Evolutionary conservation across 345 rosid genomes (phyloP).

Genomic region (Conringia planisiliqua): DNA sequence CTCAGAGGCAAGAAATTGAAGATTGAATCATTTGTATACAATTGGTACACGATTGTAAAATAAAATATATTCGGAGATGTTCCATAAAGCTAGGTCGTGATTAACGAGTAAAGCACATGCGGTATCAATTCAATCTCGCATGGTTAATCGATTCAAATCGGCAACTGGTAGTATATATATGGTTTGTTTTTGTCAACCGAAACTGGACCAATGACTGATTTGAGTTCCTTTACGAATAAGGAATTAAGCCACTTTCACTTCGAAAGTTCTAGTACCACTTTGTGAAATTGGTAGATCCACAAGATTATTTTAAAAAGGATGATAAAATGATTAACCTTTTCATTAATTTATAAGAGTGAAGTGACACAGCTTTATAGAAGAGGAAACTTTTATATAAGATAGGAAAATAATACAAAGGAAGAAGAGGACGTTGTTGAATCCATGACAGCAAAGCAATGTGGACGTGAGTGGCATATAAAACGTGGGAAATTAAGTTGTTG

Average conservation of each 20-base stretch:
- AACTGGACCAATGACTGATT: no score
- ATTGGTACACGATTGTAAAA: neutral
- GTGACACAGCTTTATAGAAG: neutral
- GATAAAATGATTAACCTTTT: neutral
- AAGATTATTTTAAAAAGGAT: neutral
- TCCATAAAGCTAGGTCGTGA: neutral
- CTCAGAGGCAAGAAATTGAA: neutral
- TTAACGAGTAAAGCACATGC: neutral
- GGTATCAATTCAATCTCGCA: neutral
- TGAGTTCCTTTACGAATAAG: no score
- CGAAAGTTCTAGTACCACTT: neutral
- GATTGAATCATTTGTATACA: neutral
- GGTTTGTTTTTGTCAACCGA: no score
- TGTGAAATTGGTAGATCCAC: neutral
- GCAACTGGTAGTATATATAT: no score
- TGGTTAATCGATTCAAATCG: no score
- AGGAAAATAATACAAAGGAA: neutral
- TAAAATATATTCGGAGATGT: neutral
- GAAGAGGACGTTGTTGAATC: neutral
- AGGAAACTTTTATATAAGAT: neutral
- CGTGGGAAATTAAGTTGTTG: neutral
- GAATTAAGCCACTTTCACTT: no score
- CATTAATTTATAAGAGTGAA: neutral
- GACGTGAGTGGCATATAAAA: neutral
- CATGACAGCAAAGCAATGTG: neutral